Conservation (phyloP, 1,139 yeast species). For the Debaryomyces psychrophilus region DNA sequence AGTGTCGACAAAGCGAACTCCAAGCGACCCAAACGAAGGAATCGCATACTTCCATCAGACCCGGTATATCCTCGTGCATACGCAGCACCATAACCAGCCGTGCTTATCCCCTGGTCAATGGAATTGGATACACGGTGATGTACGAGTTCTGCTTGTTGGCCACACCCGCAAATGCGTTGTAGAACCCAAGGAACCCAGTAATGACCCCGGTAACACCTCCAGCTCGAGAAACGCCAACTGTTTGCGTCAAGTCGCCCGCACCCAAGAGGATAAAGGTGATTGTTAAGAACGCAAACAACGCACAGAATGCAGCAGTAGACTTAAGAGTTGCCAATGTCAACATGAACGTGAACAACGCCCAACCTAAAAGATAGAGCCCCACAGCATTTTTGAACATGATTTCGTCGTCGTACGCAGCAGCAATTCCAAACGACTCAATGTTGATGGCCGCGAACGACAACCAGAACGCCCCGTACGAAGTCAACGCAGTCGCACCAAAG, state of each 20-base stretch:
- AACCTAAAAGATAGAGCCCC: constrained; percentile 47
- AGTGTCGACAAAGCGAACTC: not conserved
- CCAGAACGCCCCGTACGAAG: constrained; percentile 50
- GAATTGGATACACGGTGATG: constrained; percentile 27
- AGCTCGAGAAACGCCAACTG: constrained; percentile 35
- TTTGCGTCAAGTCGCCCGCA: constrained; percentile 42
- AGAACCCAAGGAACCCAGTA: constrained; percentile 46
- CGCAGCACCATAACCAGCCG: not conserved
- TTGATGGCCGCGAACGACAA: constrained; percentile 41
- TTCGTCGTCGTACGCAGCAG: constrained; percentile 51
- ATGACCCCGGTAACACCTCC: constrained; percentile 50
- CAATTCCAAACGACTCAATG: constrained; percentile 53
- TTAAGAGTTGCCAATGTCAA: constrained; percentile 44
- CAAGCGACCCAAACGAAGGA: no score
- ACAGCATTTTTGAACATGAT: constrained; percentile 37
- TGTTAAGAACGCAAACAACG: constrained; percentile 38
- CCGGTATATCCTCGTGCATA: not conserved
- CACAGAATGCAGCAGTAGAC: constrained; percentile 45
- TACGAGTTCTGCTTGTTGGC: constrained; percentile 35
- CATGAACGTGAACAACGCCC: constrained; percentile 50
- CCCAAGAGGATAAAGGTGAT: constrained; percentile 47
- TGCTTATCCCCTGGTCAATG: constrained; percentile 19
- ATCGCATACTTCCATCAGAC: no score
- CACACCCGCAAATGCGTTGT: constrained; percentile 41
- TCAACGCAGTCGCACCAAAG: constrained; percentile 47